Percentiles rank a stretch among this genome's conserved stretches.
Evolutionary conservation across 2,329 filamentous ascomycete genomes (phyloP).

Genomic region (Leptoxyphium fumago): DNA sequence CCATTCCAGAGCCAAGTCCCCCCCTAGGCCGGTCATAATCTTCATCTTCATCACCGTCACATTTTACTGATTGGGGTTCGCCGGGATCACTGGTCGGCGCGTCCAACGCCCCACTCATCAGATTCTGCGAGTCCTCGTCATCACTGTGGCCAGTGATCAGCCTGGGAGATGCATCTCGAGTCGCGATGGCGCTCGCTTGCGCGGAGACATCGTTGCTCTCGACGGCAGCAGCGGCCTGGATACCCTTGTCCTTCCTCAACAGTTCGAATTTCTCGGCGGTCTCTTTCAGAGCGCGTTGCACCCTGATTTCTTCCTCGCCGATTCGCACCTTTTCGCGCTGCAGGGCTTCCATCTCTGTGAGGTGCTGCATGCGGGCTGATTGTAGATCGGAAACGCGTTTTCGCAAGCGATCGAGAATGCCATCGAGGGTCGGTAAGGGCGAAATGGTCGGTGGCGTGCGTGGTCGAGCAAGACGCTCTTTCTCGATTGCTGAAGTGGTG

Average conservation of each 20-base stretch:
- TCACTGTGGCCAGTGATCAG: not conserved
- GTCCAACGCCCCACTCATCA: not conserved
- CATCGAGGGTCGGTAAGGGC: constrained; percentile 58
- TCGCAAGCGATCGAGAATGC: constrained; percentile 50
- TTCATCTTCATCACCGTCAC: not conserved
- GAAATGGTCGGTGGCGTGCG: constrained; percentile 60
- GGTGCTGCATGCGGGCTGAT: constrained; percentile 39
- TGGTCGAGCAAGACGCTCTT: constrained; percentile 26
- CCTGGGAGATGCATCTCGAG: not conserved
- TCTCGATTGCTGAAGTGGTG: constrained; percentile 25
- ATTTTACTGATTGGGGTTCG: not conserved
- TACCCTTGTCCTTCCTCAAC: constrained; percentile 35
- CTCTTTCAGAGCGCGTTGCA: constrained; percentile 67
- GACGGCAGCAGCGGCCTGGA: constrained; percentile 7
- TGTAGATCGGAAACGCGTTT: constrained; percentile 49
- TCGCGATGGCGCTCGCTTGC: not conserved
- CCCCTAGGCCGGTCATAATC: not conserved
- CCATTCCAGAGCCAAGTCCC: not conserved
- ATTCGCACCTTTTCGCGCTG: constrained; percentile 56
- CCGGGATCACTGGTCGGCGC: not conserved
- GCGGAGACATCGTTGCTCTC: not conserved
- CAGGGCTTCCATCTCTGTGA: constrained; percentile 49
- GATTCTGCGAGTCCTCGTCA: not conserved
- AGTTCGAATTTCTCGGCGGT: constrained; percentile 58
- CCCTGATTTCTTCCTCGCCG: constrained; percentile 54